Evolutionary conservation across 2,329 filamentous ascomycete species (phyloP), one percentile per base, ranked within the genome.

Genomic region (Neocucurbitaria cava): DNA sequence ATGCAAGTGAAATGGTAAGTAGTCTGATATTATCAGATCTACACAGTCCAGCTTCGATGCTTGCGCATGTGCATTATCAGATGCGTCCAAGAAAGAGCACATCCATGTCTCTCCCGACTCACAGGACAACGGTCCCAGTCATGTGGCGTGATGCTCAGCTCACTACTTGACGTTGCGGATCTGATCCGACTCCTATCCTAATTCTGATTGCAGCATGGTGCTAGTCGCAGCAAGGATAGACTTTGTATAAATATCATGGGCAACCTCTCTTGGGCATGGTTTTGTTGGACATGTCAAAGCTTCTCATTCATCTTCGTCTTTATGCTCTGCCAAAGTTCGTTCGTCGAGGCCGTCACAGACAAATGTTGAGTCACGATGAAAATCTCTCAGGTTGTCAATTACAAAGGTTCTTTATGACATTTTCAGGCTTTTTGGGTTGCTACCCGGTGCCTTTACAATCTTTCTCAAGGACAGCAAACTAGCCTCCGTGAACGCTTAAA

Each of bases 121-220:
- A 18, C 26, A 26, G n/a, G 28, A 31, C 44, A 45, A 52, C n/a
- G 46, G 35, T 53, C 36, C 36, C 51, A 15, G 43, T n/a, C 54
- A 54, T 54, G 62, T 69, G 68, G 66, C 68, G 66, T 70, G 68
- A 70, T 49, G 49, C 64, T 70, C 66, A 61, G 59, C 62, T 59
- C 62, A 69, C 38, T n/a, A n/a, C n/a, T n/a, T n/a, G n/a, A 46
- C 10, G 49, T 18, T 46, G 39, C 54, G 49, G 28, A 8, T 24
- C 2, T 31, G 40, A 49, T 33, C 48, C 42, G 41, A 49, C 28
- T 52, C 36, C 31, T 6, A 13, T 5, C 31, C 13, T 35, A 4
- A 4, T 17, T 33, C 43, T 39, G n/a, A n/a, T n/a, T n/a, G n/a
- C n/a, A n/a, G n/a, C n/a, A n/a, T n/a, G 15, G 24, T 2, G 9